phyloP scores from a whole-genome alignment of 495 filamentous ascomycete genomes.

The Xylaria castorea region DNA sequence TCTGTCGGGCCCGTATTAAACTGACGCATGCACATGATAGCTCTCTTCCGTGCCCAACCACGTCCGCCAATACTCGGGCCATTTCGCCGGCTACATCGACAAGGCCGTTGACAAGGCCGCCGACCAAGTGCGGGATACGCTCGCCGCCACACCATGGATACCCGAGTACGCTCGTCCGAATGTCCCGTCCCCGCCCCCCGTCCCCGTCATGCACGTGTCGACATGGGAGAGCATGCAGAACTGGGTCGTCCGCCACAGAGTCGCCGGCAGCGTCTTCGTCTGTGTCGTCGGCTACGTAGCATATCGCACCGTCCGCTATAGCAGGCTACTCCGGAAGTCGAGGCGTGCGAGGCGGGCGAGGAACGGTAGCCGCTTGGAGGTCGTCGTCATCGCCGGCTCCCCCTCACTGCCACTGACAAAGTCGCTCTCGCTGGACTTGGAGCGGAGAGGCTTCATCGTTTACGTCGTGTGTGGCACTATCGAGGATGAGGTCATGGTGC shows the following conservation, averaged over 20 bases:
- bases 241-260: constrained; percentile 75
- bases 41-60: constrained; percentile 76
- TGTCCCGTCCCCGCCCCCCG: constrained; percentile 53
- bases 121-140: constrained; percentile 62
- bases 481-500: constrained; percentile 83
- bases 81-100: constrained; percentile 79
- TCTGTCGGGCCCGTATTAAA: neutral
- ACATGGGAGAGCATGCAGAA: constrained; percentile 47
- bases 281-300: constrained; percentile 71
- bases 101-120: constrained; percentile 75
- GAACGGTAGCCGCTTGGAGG: constrained; percentile 87
- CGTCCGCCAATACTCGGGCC: constrained; percentile 66
- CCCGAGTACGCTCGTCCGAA: constrained; percentile 70
- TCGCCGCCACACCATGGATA: constrained; percentile 71
- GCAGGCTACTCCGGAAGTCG: constrained; percentile 65
- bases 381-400: constrained; percentile 87
- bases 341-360: constrained; percentile 76
- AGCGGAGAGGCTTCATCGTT: constrained; percentile 91
- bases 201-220: constrained; percentile 43
- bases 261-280: constrained; percentile 70
- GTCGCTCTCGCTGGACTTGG: constrained; percentile 82
- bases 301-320: constrained; percentile 69
- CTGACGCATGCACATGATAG: constrained; percentile 47
- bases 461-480: constrained; percentile 80
- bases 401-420: constrained; percentile 80